phyloP scores from a whole-genome alignment of 192 early-diverging fungal genomes.

The Coemansia sp. region DNA sequence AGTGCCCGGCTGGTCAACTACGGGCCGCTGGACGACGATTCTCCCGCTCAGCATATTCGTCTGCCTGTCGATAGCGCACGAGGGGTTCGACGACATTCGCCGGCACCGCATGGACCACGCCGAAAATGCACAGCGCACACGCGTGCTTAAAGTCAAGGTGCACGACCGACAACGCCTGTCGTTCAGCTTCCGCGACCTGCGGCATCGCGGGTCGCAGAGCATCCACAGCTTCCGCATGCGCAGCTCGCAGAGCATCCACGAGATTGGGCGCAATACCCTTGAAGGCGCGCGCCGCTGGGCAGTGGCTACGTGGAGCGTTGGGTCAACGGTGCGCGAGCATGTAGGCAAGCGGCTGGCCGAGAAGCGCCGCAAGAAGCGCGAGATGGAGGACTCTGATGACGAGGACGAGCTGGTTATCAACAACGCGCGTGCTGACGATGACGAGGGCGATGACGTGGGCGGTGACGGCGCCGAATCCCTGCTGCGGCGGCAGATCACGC shows the following conservation, averaged over 20 bases:
- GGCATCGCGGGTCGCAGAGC: conserved; percentile 47
- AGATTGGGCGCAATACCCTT: conserved; percentile 27
- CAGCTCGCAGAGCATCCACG: conserved; percentile 45
- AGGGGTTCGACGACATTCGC: conserved; percentile 69
- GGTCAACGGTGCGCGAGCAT: conserved; percentile 18
- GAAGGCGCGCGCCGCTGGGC: conserved; percentile 29
- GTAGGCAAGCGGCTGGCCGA: conserved; percentile 35
- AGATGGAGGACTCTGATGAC: conserved; percentile 51
- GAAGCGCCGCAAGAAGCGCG: conserved; percentile 47
- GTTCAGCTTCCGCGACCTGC: conserved; percentile 40
- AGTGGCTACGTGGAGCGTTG: conserved; percentile 12
- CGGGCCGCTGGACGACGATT: conserved; percentile 74
- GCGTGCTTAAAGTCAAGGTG: conserved; percentile 54
- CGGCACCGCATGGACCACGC: conserved; percentile 62
- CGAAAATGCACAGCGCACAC: conserved; percentile 59
- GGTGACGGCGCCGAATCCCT: conserved; percentile 21
- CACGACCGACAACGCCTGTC: conserved; percentile 54
- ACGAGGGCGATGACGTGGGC: background rate
- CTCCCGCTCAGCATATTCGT: conserved; percentile 72
- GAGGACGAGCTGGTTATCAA: conserved; percentile 42
- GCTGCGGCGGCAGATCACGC: conserved; percentile 23
- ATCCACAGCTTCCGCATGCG: conserved; percentile 51
- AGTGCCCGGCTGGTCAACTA: conserved; percentile 70
- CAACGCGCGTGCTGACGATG: too few species aligned
- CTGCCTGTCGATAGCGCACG: conserved; percentile 70